phyloP scores from a whole-genome alignment of 139 green algal genomes.

The Picochlorum sp. region DNA sequence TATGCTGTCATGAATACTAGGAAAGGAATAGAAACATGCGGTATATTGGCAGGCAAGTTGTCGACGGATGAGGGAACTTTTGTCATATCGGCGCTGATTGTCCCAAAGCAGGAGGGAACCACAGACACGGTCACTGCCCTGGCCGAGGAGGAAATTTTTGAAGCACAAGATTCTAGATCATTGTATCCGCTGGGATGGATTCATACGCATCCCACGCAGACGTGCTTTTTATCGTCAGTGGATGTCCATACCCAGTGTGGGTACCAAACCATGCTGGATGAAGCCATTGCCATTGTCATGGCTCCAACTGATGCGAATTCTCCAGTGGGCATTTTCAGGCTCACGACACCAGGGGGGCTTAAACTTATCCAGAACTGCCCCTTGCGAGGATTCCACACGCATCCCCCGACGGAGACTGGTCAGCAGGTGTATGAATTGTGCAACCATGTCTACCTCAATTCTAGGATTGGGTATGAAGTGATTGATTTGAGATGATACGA shows the following conservation, averaged over 20 bases:
- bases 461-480: constrained; percentile 57
- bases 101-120: constrained; percentile 86
- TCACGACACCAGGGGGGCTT: constrained; percentile 81
- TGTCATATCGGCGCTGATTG: constrained; percentile 78
- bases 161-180: constrained; percentile 45
- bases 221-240: constrained; percentile 92
- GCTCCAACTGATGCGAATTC: constrained; percentile 55
- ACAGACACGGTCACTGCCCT: constrained; percentile 58
- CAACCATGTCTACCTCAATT: constrained; percentile 87
- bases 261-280: constrained; percentile 91
- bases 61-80: constrained; percentile 58
- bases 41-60: constrained; percentile 73
- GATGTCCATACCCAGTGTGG: constrained; percentile 89
- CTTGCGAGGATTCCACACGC: constrained; percentile 81
- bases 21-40: constrained; percentile 75
- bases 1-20: constrained; percentile 51
- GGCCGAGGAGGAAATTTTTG: constrained; percentile 86
- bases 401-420: constrained; percentile 56
- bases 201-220: constrained; percentile 92
- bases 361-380: constrained; percentile 76
- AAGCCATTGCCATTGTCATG: constrained; percentile 95
- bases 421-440: constrained; percentile 88
- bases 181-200: constrained; percentile 93
- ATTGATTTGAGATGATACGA: constrained; percentile 64
- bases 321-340: constrained; percentile 81